phyloP scores from a whole-genome alignment of 2,329 filamentous ascomycete species.

The Fusarium duplospermum region DNA sequence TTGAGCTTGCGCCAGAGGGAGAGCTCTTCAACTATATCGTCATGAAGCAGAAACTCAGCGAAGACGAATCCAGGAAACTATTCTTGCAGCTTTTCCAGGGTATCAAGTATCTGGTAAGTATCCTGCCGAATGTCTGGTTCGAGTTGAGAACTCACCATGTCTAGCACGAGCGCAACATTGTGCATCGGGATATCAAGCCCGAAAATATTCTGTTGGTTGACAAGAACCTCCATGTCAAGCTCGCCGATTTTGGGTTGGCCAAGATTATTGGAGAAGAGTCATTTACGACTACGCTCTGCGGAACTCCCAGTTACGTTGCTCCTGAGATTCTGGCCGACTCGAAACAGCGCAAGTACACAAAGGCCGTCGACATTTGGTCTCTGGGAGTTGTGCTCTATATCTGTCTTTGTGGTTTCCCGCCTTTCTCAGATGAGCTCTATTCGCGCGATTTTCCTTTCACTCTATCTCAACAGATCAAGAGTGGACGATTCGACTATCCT shows the following conservation, averaged over 20 bases:
- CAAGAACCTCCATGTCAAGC: slow-evolving; percentile 85
- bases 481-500: slow-evolving; percentile 91
- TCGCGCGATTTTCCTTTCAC: slow-evolving; percentile 85
- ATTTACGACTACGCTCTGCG: slow-evolving; percentile 95
- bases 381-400: slow-evolving; percentile 98
- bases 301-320: slow-evolving; percentile 97
- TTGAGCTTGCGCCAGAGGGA: slow-evolving; percentile 91
- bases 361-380: slow-evolving; percentile 96
- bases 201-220: slow-evolving; percentile 94
- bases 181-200: slow-evolving; percentile 97
- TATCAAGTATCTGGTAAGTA: slow-evolving; percentile 89
- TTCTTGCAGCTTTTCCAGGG: slow-evolving; percentile 94
- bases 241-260: slow-evolving; percentile 95
- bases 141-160: slow-evolving; percentile 7
- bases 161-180: slow-evolving; percentile 95
- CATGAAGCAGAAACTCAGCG: slow-evolving; percentile 86
- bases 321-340: slow-evolving; percentile 91
- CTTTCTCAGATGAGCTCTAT: slow-evolving; percentile 94
- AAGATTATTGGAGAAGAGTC: slow-evolving; percentile 99
- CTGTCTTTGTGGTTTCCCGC: slow-evolving; percentile 94
- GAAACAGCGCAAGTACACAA: slow-evolving; percentile 87
- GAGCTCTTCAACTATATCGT: slow-evolving; percentile 97
- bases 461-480: slow-evolving; percentile 91
- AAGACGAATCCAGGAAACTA: slow-evolving; percentile 85
- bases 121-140: not conserved